Evolutionary conservation across 2,329 filamentous ascomycete species (phyloP).

Genomic region (Pseudocercospora pini-densiflorae): DNA sequence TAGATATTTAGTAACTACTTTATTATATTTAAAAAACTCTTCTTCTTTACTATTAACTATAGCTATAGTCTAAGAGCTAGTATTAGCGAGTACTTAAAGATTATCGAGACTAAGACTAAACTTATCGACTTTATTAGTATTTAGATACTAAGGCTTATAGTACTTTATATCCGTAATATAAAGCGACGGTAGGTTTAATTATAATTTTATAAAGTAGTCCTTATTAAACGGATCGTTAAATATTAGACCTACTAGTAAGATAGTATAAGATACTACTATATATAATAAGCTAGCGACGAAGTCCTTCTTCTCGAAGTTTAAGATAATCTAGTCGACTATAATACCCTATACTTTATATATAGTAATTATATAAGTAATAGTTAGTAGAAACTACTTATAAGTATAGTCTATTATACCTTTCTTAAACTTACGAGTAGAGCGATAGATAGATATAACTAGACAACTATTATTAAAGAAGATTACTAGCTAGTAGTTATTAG

Average conservation of each 20-base stretch:
- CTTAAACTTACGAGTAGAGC: background rate
- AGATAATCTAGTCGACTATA: background rate
- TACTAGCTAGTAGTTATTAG: background rate
- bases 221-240: background rate
- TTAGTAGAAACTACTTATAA: background rate
- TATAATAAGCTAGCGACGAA: background rate
- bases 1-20: no score
- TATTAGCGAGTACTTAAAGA: background rate
- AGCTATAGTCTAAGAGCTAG: background rate
- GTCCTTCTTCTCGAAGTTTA: background rate
- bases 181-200: background rate
- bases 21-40: no score
- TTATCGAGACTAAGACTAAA: no score
- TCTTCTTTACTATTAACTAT: no score
- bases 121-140: background rate
- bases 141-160: background rate
- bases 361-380: slow-evolving; percentile 1
- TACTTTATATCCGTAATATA: background rate
- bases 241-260: background rate
- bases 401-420: background rate
- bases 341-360: slow-evolving; percentile 7
- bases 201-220: background rate
- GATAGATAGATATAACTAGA: background rate
- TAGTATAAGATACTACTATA: background rate
- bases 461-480: background rate